A percentile compares a stretch with the other conserved stretches of the same genome.
Evolutionary conservation across 306 rosid genomes (phyloP).

Genomic region (Rubus idaeus): DNA sequence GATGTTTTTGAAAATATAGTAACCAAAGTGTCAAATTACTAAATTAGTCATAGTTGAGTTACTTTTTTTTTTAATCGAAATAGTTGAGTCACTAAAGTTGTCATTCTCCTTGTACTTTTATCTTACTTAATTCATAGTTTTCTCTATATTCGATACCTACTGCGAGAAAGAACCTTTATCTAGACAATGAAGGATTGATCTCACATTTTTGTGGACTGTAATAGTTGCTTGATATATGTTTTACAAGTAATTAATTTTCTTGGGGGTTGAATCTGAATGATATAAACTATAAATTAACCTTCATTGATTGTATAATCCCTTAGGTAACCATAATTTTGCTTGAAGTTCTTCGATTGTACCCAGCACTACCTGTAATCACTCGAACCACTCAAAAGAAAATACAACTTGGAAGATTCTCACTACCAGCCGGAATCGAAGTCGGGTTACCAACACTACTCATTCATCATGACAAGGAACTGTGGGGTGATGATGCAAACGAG

Average conservation of each 20-base stretch:
- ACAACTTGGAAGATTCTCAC: conserved; percentile 4
- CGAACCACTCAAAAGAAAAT: conserved; percentile 19
- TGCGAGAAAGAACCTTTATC: too few species aligned
- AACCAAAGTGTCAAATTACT: too few species aligned
- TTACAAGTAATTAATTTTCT: background rate
- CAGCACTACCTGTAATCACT: background rate
- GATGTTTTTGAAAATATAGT: too few species aligned
- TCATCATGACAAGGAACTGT: conserved; percentile 28
- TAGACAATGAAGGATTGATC: background rate
- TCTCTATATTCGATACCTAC: too few species aligned
- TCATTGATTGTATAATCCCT: background rate
- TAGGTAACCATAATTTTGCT: conserved; percentile 36
- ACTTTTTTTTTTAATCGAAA: too few species aligned
- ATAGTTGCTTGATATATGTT: background rate
- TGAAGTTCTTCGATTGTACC: conserved; percentile 29
- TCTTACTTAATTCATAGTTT: too few species aligned
- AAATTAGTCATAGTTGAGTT: too few species aligned
- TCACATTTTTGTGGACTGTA: background rate
- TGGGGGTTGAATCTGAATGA: too few species aligned
- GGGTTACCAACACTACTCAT: conserved; percentile 9
- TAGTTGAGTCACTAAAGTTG: too few species aligned
- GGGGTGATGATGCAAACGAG: conserved; percentile 41
- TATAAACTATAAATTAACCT: too few species aligned
- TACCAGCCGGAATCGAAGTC: conserved; percentile 29
- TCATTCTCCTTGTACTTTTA: too few species aligned